These are phyloP conservation scores for Penicillium sp. DNA, from an alignment of 2,329 filamentous ascomycete genomes.

Conservation along the genomic window DNA sequence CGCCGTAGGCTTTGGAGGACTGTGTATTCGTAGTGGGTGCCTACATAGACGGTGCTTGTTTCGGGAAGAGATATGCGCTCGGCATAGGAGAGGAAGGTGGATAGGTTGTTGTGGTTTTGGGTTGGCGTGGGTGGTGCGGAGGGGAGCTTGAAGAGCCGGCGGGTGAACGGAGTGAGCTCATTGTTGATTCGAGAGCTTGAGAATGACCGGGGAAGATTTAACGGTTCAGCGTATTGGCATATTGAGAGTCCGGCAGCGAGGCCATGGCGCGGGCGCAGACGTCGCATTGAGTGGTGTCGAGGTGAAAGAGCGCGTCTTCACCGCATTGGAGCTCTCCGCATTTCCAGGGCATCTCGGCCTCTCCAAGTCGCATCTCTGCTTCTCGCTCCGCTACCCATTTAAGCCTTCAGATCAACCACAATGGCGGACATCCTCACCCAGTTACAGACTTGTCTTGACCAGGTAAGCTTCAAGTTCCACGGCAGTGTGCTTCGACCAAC, in stretches of 20 bases:
- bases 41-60: constrained; percentile 43
- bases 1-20: constrained; percentile 40
- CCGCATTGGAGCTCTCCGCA: constrained; percentile 28
- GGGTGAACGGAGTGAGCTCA: constrained; percentile 30
- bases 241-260: constrained; percentile 7
- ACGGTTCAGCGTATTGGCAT: not conserved
- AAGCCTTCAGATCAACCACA: constrained; percentile 1
- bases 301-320: constrained; percentile 11
- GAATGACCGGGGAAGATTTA: constrained; percentile 8
- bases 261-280: constrained; percentile 14
- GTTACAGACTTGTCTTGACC: constrained; percentile 52
- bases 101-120: constrained; percentile 37
- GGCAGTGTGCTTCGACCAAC: not conserved
- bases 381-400: not conserved
- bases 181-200: constrained; percentile 9
- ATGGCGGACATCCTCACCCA: constrained; percentile 52
- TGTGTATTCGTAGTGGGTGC: constrained; percentile 50
- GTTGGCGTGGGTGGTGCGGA: constrained; percentile 34
- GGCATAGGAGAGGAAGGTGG: constrained; percentile 44
- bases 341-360: constrained; percentile 6
- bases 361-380: constrained; percentile 4
- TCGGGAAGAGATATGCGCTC: constrained; percentile 35
- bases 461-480: constrained; percentile 30
- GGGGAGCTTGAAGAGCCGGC: constrained; percentile 38
- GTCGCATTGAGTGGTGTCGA: constrained; percentile 21